Conservation (phyloP, 140 eudicot species). For the Anethum foeniculum region DNA sequence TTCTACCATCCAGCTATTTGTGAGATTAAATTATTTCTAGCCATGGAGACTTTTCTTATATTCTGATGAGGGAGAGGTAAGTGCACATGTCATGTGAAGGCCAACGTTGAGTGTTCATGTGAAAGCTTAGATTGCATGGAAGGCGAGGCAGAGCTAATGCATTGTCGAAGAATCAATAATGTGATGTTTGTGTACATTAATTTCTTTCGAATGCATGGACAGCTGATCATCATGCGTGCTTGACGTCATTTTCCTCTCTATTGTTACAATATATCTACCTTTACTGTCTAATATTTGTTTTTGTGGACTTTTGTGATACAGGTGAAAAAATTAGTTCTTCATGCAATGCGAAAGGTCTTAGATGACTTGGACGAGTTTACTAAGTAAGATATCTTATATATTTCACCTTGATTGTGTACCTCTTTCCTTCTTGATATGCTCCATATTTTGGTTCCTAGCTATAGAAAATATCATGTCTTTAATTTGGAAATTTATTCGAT, state of each 20-base stretch:
- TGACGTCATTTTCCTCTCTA: neutral
- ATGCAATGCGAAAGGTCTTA: neutral
- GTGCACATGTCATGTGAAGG: neutral
- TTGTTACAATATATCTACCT: neutral
- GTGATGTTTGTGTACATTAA: neutral
- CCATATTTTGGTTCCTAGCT: neutral
- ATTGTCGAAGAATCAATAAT: neutral
- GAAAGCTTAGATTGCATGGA: neutral
- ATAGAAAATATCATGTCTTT: neutral
- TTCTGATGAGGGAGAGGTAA: neutral
- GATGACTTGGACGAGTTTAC: conserved; percentile 5
- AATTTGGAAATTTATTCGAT: neutral
- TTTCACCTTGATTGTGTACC: neutral
- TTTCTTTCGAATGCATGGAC: neutral
- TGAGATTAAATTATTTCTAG: neutral
- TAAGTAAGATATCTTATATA: neutral
- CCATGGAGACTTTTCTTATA: neutral
- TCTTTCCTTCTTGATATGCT: neutral
- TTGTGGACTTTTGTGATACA: neutral
- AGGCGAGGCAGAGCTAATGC: neutral
- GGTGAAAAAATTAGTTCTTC: conserved; percentile 1
- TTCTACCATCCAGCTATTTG: neutral
- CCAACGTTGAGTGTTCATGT: neutral
- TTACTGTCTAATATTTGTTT: neutral
- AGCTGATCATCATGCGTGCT: neutral